These are phyloP conservation scores for Globisporangium nagaii DNA, from an alignment of 352 stramenopile species.

Conservation along the genomic window DNA sequence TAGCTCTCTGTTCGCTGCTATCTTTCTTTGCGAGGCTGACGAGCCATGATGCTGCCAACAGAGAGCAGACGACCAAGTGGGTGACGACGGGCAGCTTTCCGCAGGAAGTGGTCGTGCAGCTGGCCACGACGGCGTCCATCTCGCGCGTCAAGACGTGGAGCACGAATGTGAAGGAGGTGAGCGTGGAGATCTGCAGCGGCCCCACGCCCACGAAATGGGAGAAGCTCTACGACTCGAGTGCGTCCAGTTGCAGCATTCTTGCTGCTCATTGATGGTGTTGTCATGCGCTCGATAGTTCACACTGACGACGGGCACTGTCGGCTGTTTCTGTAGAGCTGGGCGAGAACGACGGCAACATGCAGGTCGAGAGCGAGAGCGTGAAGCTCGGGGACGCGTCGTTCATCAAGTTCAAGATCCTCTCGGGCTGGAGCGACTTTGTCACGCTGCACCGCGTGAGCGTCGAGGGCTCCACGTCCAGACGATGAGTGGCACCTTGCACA, in stretches of 20 bases:
- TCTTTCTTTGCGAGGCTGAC: neutral
- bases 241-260: constrained; percentile 7
- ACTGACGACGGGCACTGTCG: constrained; percentile 1
- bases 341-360: constrained; percentile 78
- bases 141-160: constrained; percentile 80
- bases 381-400: constrained; percentile 71
- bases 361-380: constrained; percentile 72
- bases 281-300: neutral
- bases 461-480: constrained; percentile 58
- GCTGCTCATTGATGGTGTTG: neutral
- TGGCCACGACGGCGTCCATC: constrained; percentile 70
- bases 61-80: constrained; percentile 76
- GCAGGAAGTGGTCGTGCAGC: constrained; percentile 76
- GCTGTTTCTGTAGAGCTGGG: constrained; percentile 40
- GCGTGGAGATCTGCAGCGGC: constrained; percentile 60
- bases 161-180: constrained; percentile 66
- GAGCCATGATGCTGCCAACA: constrained; percentile 10
- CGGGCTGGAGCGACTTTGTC: constrained; percentile 80
- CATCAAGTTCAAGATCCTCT: constrained; percentile 81
- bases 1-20: neutral
- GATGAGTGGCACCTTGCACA: neutral
- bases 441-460: constrained; percentile 72
- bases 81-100: constrained; percentile 77
- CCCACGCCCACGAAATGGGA: constrained; percentile 77
- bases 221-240: constrained; percentile 70